Base-by-base conservation (phyloP, 1,139 yeast species). In the Candida mesenterica region DNA sequence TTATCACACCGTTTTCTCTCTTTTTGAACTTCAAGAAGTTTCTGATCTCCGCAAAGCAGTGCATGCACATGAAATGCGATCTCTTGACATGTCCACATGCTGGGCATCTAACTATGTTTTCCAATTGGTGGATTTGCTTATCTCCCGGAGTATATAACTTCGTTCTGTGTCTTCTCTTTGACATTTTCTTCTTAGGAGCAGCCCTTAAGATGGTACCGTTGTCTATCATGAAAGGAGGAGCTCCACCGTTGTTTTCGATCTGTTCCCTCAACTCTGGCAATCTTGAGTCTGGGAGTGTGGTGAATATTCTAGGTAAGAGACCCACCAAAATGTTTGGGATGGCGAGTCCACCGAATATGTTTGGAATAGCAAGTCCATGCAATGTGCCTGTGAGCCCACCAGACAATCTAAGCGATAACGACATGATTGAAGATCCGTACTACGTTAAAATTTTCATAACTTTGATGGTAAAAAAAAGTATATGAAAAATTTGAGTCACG, bases 51-150 rank as follows among this genome's bases (percentile, higher is more conserved):
- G 75, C 79, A 43, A 88, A 90, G 63, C 98, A 90, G 55, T 85
- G 77, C 95, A 88, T 88, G 62, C 98, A 90, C 58, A 90, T 72
- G 38, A 89, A 80, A 59, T 90, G 96, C 2, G 94, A 80, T 54
- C 97, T 74, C 63, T 90, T 90, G 49, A 79, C 84, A 45, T 86
- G 85, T 29, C 98, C 98, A 65, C 98, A 92, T 1, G 96, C 84
- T 4, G 97, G 96, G 59, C 98, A 92, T 57, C 95, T 77, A 45
- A 84, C 87, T 50, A 92, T 66, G 56, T 86, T 84, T 40, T 81
- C 76, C 46, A 86, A 70, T 36, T 82, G 81, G 57, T 87, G 79
- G 46, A 85, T 69, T 53, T 89, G 94, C 58, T 88, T 90, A 44
- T 77, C 72, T 9, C 89, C 95, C 3, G 96, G 90, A 12, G 87